Evolutionary conservation across 2,329 filamentous ascomycete genomes (phyloP), one percentile per base, ranked within the genome.

Genomic region (Fusarium mangiferae): DNA sequence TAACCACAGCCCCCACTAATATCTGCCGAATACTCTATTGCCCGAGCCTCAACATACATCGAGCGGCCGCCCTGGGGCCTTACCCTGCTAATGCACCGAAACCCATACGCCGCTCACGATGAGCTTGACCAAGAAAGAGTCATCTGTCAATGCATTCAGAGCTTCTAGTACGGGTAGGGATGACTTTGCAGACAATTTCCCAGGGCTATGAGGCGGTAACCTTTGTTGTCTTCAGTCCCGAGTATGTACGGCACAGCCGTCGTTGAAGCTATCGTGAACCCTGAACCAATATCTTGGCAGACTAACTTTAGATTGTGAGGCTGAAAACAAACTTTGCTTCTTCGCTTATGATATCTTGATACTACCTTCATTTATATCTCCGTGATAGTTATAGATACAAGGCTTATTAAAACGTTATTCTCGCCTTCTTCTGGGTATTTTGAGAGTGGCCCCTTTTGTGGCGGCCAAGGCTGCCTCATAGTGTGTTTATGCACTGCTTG

Each of bases 221-320:
- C n/a, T 44, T 42, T 62, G 48, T 39, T 46, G 35, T 24, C 24
- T 26, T 46, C 24, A 33, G 28, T 46, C 18, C 7, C 17, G 26
- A 44, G 22, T 14, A 38, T 45, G 33, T 9, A 30, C 17, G 39
- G 51, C 26, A 28, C 24, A 24, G 26, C 13, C 44, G 52, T 26
- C 39, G 41, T 57, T 61, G 51, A 60, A 30, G 56, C 49, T 36
- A 62, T 62, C n/a, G 35, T 55, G 38, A 24, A 58, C 58, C n/a
- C 33, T 28, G 42, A 26, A 36, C 30, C 20, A 49, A 35, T 36
- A 49, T 44, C 41, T 49, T 24, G 26, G 30, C 39, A 52, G 30
- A 26, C n/a, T 30, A 30, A 28, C 56, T n/a, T 48, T 39, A 13
- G 30, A 30, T 14, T n/a, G 35, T 28, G n/a, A 45, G 36, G 38